Conservation (phyloP, 768 basidiomycete species). For the Russula ochroleuca region DNA sequence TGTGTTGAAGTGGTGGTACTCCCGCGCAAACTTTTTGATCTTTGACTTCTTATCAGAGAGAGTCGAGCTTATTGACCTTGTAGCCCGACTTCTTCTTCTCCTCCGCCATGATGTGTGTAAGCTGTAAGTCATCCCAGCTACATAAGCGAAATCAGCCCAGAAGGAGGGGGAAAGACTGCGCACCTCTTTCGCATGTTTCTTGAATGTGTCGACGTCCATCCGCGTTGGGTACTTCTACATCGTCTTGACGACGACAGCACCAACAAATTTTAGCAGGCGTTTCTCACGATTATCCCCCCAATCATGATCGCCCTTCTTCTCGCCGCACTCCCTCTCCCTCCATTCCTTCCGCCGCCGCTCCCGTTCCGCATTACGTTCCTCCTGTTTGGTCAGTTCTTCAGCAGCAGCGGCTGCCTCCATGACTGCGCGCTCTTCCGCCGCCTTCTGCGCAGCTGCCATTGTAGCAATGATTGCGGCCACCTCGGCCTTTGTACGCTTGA, state of each 20-base stretch:
- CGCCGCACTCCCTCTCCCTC: constrained; percentile 25
- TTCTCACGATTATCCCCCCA: constrained; percentile 74
- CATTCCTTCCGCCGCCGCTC: constrained; percentile 25
- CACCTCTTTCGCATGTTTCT: constrained; percentile 94
- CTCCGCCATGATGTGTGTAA: constrained; percentile 81
- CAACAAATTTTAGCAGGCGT: no score
- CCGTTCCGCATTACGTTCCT: constrained; percentile 31
- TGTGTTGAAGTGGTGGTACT: no score
- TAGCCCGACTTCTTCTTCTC: constrained; percentile 95
- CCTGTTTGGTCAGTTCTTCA: constrained; percentile 24
- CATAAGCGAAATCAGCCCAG: background rate
- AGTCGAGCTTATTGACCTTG: constrained; percentile 64
- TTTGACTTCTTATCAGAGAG: constrained; percentile 81
- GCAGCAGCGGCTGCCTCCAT: constrained; percentile 31
- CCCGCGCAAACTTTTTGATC: no score
- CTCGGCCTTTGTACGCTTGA: no score
- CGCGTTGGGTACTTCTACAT: constrained; percentile 85
- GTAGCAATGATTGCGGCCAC: no score
- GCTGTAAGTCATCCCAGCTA: constrained; percentile 41
- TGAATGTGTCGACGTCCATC: constrained; percentile 79
- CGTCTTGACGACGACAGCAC: constrained; percentile 83
- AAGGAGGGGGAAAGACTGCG: constrained; percentile 31
- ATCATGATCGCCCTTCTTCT: constrained; percentile 41
- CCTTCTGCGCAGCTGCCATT: no score
- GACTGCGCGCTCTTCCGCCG: no score